A percentile compares a stretch with the other conserved stretches of the same genome.
These are phyloP conservation scores for Colletotrichum tropicale DNA, from an alignment of 2,329 filamentous ascomycete genomes.

Conservation along the genomic window DNA sequence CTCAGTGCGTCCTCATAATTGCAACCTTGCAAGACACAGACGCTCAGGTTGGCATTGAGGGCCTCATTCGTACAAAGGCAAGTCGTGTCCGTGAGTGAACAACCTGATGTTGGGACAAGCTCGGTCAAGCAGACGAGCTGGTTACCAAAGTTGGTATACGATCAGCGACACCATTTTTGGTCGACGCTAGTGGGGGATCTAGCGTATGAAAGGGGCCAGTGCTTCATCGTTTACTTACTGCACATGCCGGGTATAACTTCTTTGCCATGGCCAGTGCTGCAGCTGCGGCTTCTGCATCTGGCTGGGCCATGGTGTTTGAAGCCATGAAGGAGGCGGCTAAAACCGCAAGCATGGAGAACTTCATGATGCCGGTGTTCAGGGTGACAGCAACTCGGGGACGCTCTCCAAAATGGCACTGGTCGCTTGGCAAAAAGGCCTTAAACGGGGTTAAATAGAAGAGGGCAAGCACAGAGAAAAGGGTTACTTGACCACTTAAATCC, in stretches of 20 bases:
- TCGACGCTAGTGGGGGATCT: not conserved
- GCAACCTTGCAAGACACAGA: slow-evolving; percentile 21
- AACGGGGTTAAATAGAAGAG: not conserved
- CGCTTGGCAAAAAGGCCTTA: not conserved
- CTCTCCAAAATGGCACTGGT: not conserved
- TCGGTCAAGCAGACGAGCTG: slow-evolving; percentile 21
- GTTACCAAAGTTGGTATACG: not conserved
- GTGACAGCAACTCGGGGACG: not conserved
- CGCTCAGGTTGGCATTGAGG: slow-evolving; percentile 18
- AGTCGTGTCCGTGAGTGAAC: slow-evolving; percentile 15
- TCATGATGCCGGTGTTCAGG: not conserved
- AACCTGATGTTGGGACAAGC: slow-evolving; percentile 3
- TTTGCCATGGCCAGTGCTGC: slow-evolving; percentile 5
- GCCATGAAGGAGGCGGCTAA: not conserved
- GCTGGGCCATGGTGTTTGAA: not conserved
- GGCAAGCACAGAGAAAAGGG: not conserved
- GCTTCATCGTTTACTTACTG: slow-evolving; percentile 16
- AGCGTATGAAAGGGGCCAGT: not conserved
- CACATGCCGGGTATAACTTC: slow-evolving; percentile 17
- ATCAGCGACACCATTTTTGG: not conserved
- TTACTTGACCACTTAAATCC: not conserved
- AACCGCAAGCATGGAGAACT: not conserved
- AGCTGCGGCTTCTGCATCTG: not conserved
- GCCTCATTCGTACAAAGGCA: slow-evolving; percentile 26
- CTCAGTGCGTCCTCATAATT: slow-evolving; percentile 16